Evolutionary conservation across 2,329 filamentous ascomycete genomes (phyloP), one percentile per base, ranked within the genome.

Genomic region (Monosporascus sp.): DNA sequence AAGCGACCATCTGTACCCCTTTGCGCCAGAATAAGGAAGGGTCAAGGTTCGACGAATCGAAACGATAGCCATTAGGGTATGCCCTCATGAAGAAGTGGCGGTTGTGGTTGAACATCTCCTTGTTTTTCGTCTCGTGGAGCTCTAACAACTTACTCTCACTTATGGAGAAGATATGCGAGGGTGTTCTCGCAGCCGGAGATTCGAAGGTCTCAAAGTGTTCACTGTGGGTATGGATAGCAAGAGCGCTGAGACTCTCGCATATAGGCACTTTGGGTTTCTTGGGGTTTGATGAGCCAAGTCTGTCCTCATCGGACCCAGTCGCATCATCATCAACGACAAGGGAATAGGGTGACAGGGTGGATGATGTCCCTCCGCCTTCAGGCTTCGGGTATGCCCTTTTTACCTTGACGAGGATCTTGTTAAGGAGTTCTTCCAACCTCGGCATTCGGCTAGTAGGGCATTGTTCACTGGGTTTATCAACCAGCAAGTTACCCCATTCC

Each of bases 1-100:
- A 81, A 18, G 94, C 93, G 5, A 90, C 92, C 93, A 99, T 97
- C 70, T 99, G 94, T 20, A 97, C 92, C 27, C 94, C 94, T 50
- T 89, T 85, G 48, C 91, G 85, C 94, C 94, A 99, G 67, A 91
- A 95, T 44, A 84, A 84, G 57, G 91, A 85, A 1, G 94, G 94
- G 63, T 97, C 92, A 41, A 94, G 94, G 67, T 99, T 99, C n/a
- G 89, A 90, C 45, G 92, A 97, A 62, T 86, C 84, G 50, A 97
- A 79, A 37, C 92, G 85, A 55, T 82, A 80, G 3, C 83, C 86
- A 24, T 87, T 86, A 5, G 94, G 94, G 66, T 97, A 99, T 9
- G 95, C 90, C 36, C 94, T 86, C 83, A 97, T 96, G 59, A 97
- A 82, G 69, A 86, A 91, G 51, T 82, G 80, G 62, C 89, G 86